These are phyloP conservation scores for barley (Hordeum vulgare) DNA, from an alignment of 176 grass and related monocot species.

Conservation along the genomic window MorexV3_pseudomolecules_assembly NC_058521.1:535998224-535998723, in stretches of 20 bases:
- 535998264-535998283: not conserved
- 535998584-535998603: too few species aligned
- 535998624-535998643: too few species aligned
- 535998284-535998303: not conserved
- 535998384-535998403: not conserved
- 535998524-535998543: too few species aligned
- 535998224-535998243: not conserved
- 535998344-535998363: not conserved
- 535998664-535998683: too few species aligned
- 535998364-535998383: conserved; percentile 6
- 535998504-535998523: too few species aligned
- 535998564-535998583: too few species aligned
- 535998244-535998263: not conserved
- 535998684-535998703: too few species aligned
- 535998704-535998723: too few species aligned
- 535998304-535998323: not conserved
- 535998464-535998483: not conserved
- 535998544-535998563: too few species aligned
- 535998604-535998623: too few species aligned
- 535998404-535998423: conserved; percentile 7
- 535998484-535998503: not conserved
- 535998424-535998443: not conserved
- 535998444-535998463: not conserved
- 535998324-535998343: not conserved
- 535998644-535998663: too few species aligned